A percentile compares a stretch with the other conserved stretches of the same genome.
phyloP scores from a whole-genome alignment of 2,329 filamentous ascomycete species.

The Ceratocystiopsis minuta region DNA sequence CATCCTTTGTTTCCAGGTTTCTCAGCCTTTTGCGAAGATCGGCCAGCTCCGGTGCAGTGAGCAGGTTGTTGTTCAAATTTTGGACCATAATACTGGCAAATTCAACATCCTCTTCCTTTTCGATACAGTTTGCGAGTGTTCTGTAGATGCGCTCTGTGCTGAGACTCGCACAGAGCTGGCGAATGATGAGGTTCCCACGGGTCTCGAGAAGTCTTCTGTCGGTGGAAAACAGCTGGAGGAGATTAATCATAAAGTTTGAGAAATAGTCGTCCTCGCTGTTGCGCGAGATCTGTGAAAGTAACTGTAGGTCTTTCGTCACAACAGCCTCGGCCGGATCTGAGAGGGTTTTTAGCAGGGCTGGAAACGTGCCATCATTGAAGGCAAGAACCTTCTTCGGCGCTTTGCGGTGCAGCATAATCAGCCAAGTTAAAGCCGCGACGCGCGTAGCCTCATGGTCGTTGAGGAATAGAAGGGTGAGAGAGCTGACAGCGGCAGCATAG shows the following conservation, averaged over 20 bases:
- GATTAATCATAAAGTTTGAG: conserved; percentile 92
- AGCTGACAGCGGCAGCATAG: conserved; percentile 86
- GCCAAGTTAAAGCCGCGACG: conserved; percentile 83
- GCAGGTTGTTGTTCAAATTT: conserved; percentile 96
- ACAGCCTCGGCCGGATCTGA: conserved; percentile 92
- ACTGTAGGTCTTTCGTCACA: conserved; percentile 81
- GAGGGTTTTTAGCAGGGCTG: conserved; percentile 83
- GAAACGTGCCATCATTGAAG: conserved; percentile 94
- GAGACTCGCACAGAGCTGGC: conserved; percentile 80
- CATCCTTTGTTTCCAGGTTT: conserved; percentile 83
- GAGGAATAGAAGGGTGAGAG: conserved; percentile 78
- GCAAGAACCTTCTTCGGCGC: conserved; percentile 83
- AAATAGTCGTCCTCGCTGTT: conserved; percentile 98
- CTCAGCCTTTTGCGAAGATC: conserved; percentile 79
- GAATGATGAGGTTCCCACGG: conserved; percentile 86
- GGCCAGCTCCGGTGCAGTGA: conserved; percentile 84
- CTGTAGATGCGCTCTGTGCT: conserved; percentile 92
- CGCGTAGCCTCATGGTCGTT: conserved; percentile 95
- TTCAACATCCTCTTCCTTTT: conserved; percentile 94
- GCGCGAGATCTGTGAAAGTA: conserved; percentile 87
- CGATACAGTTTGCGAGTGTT: conserved; percentile 86
- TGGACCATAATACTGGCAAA: conserved; percentile 99
- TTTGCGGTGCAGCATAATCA: conserved; percentile 95
- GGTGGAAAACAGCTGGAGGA: conserved; percentile 87
- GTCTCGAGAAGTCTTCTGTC: conserved; percentile 82